Percentiles rank a stretch among this genome's conserved stretches.
Evolutionary conservation across 148 eudicot species (phyloP).

Genomic region (Drosera capensis): DNA sequence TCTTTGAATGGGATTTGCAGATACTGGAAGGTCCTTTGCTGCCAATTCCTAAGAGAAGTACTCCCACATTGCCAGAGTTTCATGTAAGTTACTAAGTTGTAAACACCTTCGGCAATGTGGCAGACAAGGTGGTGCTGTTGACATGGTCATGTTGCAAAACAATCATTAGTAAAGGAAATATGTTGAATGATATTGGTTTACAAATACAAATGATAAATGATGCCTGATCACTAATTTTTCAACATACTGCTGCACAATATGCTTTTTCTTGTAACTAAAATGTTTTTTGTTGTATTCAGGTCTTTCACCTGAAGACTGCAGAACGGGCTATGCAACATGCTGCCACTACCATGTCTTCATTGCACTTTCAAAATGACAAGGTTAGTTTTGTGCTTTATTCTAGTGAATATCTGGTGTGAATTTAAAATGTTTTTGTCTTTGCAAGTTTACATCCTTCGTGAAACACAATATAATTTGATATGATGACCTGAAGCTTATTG

Average conservation of each 20-base stretch:
- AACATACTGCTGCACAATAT: neutral
- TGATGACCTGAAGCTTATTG: too few relatives aligned
- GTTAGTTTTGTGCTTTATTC: conserved; percentile 12
- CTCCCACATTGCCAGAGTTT: conserved; percentile 39
- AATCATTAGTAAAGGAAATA: too few relatives aligned
- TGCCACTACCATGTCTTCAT: conserved; percentile 22
- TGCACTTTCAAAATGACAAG: conserved; percentile 24
- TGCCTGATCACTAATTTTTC: neutral
- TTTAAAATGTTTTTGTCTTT: neutral
- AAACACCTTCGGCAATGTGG: too few relatives aligned
- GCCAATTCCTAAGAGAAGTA: conserved; percentile 39
- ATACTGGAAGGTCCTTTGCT: conserved; percentile 44
- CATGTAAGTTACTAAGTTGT: conserved; percentile 28
- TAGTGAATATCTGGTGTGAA: neutral
- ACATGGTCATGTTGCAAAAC: too few relatives aligned
- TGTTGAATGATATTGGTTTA: neutral
- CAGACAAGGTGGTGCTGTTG: too few relatives aligned
- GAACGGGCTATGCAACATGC: conserved; percentile 52
- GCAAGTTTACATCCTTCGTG: too few relatives aligned
- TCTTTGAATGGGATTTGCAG: conserved; percentile 21
- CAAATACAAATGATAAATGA: too few relatives aligned
- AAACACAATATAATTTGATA: too few relatives aligned
- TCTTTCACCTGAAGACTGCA: conserved; percentile 49
- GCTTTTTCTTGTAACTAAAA: conserved; percentile 6
- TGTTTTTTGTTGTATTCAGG: conserved; percentile 43